Evolutionary conservation across 73 alveolate genomes (phyloP), one percentile per base, ranked within the genome.

Genomic region (Symbiodinium natans): DNA sequence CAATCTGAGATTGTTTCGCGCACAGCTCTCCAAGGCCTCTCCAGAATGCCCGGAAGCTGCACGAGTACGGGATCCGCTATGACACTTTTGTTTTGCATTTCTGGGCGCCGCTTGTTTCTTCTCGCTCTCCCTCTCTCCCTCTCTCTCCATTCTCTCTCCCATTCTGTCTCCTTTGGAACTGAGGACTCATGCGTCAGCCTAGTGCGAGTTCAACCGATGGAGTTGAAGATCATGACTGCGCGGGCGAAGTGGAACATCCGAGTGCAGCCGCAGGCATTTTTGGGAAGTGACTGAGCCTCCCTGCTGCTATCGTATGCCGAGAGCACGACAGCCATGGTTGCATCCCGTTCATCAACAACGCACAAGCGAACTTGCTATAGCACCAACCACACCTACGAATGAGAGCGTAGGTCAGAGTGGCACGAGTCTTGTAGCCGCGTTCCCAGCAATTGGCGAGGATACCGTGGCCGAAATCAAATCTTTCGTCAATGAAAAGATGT

Each of bases 161-260:
- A n/a, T n/a, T n/a, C n/a, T n/a, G n/a, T n/a, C n/a, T n/a, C n/a
- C n/a, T n/a, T n/a, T n/a, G n/a, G n/a, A n/a, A 27, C 93, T 83
- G 54, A 89, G 95, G 95, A 89, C 63, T 89, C 95, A 4, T 89
- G 86, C 31, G 23, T 89, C 86, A 89, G 75, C 59, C 42, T 89
- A 33, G 95, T 89, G 38, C 95, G 95, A 29, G 95, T 89, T 38
- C 74, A 29, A 43, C 56, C 95, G 5, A 40, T 89, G 95, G 95
- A 89, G 68, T 40, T 89, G 86, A 89, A 89, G 86, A 63, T 89
- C 86, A 89, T 89, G 95, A 63, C 84, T 33, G 95, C 95, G 1
- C 82, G 48, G 46, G 46, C 27, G 36, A 89, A 89, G 95, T 89
- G 95, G 95, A 89, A 40, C 86, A 41, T 89, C 75, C 86, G 86